Base-by-base conservation (phyloP, 2,329 filamentous ascomycete genomes). In the Myriosclerotinia scirpicola region DNA sequence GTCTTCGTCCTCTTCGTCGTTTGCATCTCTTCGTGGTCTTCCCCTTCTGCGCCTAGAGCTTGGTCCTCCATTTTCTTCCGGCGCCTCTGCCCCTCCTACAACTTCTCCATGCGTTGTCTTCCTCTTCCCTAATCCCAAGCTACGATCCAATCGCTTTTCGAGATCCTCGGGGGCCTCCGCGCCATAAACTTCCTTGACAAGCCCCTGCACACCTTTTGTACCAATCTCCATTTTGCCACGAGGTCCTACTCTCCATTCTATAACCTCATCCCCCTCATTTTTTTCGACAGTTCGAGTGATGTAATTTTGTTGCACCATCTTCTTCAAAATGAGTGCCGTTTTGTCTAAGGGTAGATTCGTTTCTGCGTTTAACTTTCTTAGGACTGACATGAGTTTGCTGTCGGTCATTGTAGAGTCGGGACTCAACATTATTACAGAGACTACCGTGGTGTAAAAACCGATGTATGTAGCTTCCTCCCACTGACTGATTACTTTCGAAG, bases 201-300 rank as follows among this genome's bases (percentile, higher is more conserved):
- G 78, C 0, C 87, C 87, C 22, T 87, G 86, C 15, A 95, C 90
- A 0, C 90, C 91, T 60, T 87, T 84, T n/a, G 88, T 82, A 0
- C 90, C 91, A 46, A 98, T 85, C 78, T 98, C 95, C 9, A 93
- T 83, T 78, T 90, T 95, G 7, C 91, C 94, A 30, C 95, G 85
- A 7, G 92, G 90, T 0, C 95, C 95, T 17, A 97, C 85, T 66
- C 90, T 85, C 84, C 92, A 99, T 58, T 91, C 93, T 9, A 92
- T 83, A 2, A 86, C 83, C 69, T 94, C 88, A 48, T 96, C 91
- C 36, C 90, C 91, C 1, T 86, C 87, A 15, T 81, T 81, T 54
- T 80, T 85, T 72, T 97, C 93, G 26, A 88, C 84, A 60, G 88
- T 84, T 69, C 87, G 90, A 46, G 93, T 82, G 3, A 99, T 80